A percentile compares a stretch with the other conserved stretches of the same genome.
Conservation (phyloP, 2,329 filamentous ascomycete species). For the Trichoderma gracile region DNA sequence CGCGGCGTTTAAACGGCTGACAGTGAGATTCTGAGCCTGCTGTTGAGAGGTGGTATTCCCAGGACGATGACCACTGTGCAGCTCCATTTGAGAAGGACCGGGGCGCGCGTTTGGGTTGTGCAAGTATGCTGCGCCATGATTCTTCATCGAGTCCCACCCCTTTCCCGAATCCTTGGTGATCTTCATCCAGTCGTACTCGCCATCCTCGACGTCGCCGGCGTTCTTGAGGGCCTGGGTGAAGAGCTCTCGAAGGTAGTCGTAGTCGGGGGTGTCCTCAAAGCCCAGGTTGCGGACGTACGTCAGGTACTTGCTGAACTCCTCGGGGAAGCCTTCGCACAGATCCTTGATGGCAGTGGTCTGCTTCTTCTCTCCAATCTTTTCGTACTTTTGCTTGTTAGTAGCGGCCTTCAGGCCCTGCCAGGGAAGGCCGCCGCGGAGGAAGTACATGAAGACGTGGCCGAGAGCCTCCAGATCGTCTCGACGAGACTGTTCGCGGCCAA, state of each 20-base stretch:
- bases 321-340: constrained; percentile 91
- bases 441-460: constrained; percentile 75
- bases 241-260: constrained; percentile 93
- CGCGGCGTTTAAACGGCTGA: constrained; percentile 90
- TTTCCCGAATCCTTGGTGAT: constrained; percentile 80
- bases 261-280: constrained; percentile 97
- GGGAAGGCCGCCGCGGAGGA: constrained; percentile 67
- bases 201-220: constrained; percentile 91
- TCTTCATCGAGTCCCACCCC: constrained; percentile 77
- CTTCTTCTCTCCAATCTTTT: constrained; percentile 99
- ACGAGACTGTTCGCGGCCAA: constrained; percentile 93
- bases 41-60: constrained; percentile 66
- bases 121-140: constrained; percentile 61
- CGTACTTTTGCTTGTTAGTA: constrained; percentile 94
- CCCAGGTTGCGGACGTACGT: constrained; percentile 97
- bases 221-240: constrained; percentile 96
- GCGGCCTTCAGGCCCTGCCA: constrained; percentile 75
- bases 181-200: constrained; percentile 99
- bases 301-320: constrained; percentile 97
- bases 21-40: constrained; percentile 66
- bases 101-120: constrained; percentile 77
- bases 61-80: constrained; percentile 71
- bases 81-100: constrained; percentile 80
- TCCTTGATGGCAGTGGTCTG: constrained; percentile 97
- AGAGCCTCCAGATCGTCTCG: constrained; percentile 92